These are phyloP conservation scores for Mycocentrospora acerina DNA, from an alignment of 2,329 filamentous ascomycete genomes.

Conservation along the genomic window DNA sequence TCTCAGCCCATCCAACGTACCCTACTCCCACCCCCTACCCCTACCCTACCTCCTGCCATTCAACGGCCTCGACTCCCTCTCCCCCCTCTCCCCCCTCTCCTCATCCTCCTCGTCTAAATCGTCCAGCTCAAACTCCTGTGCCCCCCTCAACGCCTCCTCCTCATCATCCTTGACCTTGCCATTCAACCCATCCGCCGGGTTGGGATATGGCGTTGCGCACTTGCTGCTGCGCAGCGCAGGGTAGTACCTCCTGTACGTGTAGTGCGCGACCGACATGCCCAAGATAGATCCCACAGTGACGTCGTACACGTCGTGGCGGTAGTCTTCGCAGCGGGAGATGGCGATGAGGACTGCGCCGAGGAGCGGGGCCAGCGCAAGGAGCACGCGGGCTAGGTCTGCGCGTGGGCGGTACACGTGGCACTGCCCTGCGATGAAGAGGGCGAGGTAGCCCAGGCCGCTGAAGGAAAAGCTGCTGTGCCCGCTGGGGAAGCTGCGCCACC, in stretches of 20 bases:
- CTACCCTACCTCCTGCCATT: slow-evolving; percentile 26
- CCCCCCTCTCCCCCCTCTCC: slow-evolving; percentile 25
- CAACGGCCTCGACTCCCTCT: slow-evolving; percentile 22
- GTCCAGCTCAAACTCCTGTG: slow-evolving; percentile 39
- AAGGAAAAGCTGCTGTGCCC: slow-evolving; percentile 81
- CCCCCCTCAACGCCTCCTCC: slow-evolving; percentile 23
- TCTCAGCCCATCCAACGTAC: no score
- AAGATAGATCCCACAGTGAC: slow-evolving; percentile 58
- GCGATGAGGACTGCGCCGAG: slow-evolving; percentile 61
- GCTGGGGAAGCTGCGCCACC: slow-evolving; percentile 80
- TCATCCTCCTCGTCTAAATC: slow-evolving; percentile 34
- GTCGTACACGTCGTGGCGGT: slow-evolving; percentile 65
- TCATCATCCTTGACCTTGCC: slow-evolving; percentile 49
- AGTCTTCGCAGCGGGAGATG: slow-evolving; percentile 63
- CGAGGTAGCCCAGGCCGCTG: slow-evolving; percentile 73
- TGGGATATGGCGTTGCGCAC: slow-evolving; percentile 56
- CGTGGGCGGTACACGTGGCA: slow-evolving; percentile 60
- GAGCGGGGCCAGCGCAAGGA: slow-evolving; percentile 58
- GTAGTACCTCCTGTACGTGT: slow-evolving; percentile 63
- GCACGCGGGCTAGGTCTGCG: slow-evolving; percentile 57
- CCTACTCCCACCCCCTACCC: no score
- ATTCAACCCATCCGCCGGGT: slow-evolving; percentile 38
- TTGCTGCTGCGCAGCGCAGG: slow-evolving; percentile 52
- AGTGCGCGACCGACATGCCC: slow-evolving; percentile 57
- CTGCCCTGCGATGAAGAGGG: slow-evolving; percentile 69